Conservation (phyloP, 1,284 basidiomycete genomes). For the Ustilago esculenta region DNA sequence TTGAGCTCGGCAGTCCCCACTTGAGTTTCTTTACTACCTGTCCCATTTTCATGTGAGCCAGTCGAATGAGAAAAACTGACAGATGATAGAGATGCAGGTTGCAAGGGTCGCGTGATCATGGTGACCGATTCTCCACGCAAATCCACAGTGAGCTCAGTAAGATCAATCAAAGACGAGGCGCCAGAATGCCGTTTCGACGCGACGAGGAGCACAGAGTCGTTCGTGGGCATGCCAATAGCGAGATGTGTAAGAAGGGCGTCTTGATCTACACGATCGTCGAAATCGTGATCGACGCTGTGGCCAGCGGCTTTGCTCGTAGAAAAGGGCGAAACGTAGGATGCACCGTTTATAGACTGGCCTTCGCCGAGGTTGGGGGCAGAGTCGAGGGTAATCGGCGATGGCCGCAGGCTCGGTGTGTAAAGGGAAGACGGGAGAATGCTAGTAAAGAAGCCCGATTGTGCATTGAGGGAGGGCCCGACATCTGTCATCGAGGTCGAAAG, state of each 20-base stretch:
- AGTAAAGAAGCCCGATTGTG: slow-evolving; percentile 10
- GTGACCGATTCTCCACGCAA: slow-evolving; percentile 21
- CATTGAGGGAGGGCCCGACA: neutral
- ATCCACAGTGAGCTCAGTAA: slow-evolving; percentile 37
- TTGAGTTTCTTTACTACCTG: neutral
- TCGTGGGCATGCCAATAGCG: slow-evolving; percentile 41
- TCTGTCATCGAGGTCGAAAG: neutral
- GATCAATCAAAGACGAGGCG: slow-evolving; percentile 14
- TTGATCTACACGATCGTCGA: neutral
- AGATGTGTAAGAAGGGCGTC: slow-evolving; percentile 23
- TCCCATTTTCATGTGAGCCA: neutral
- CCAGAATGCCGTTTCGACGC: slow-evolving; percentile 20
- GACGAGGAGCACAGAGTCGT: slow-evolving; percentile 27
- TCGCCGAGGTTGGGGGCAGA: slow-evolving; percentile 9
- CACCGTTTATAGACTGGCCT: neutral
- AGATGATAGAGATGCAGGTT: slow-evolving; percentile 15
- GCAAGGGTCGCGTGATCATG: slow-evolving; percentile 44
- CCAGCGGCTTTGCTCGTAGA: neutral
- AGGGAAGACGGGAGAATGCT: slow-evolving; percentile 31
- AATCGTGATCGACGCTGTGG: neutral
- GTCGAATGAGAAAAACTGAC: neutral
- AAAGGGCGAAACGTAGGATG: slow-evolving; percentile 7
- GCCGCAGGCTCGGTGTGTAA: slow-evolving; percentile 28
- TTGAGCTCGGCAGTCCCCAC: neutral
- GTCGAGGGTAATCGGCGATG: slow-evolving; percentile 40